A percentile compares a stretch with the other conserved stretches of the same genome.
Conservation (phyloP, 1,284 basidiomycete genomes). For the Trametes versicolor region DNA sequence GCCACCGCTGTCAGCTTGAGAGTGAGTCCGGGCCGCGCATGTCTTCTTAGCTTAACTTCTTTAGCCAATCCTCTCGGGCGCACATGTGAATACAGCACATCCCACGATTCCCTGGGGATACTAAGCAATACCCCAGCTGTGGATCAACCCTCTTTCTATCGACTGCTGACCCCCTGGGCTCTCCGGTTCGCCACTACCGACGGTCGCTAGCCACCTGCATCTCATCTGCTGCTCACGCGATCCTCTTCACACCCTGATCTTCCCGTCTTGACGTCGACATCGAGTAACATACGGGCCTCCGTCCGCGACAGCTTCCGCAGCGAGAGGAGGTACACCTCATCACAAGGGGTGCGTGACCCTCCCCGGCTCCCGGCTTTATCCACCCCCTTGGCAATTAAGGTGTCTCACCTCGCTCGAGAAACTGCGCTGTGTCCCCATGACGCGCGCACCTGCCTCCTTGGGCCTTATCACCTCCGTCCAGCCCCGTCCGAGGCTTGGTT, state of each 20-base stretch:
- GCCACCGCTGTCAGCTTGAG: not conserved
- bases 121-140: not conserved
- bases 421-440: conserved; percentile 9
- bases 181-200: conserved; percentile 25
- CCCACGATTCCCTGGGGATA: not conserved
- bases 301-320: conserved; percentile 7
- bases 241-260: not conserved
- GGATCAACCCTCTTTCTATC: not conserved
- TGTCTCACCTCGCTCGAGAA: not conserved
- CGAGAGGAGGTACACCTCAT: conserved; percentile 2
- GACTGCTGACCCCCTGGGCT: not conserved
- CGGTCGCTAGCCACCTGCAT: not conserved
- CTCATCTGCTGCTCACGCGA: not conserved
- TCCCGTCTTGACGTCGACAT: not conserved
- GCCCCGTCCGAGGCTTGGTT: conserved; percentile 1
- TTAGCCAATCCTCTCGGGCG: not conserved
- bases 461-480: conserved; percentile 11
- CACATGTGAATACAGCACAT: conserved; percentile 1
- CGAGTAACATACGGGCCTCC: not conserved
- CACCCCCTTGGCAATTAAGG: not conserved
- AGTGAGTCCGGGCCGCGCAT: not conserved
- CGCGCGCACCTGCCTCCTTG: conserved; percentile 1
- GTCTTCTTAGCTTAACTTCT: not conserved
- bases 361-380: conserved; percentile 1
- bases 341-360: conserved; percentile 2